Evolutionary conservation across 768 basidiomycete genomes (phyloP).

Genomic region (Roridomyces roridus): DNA sequence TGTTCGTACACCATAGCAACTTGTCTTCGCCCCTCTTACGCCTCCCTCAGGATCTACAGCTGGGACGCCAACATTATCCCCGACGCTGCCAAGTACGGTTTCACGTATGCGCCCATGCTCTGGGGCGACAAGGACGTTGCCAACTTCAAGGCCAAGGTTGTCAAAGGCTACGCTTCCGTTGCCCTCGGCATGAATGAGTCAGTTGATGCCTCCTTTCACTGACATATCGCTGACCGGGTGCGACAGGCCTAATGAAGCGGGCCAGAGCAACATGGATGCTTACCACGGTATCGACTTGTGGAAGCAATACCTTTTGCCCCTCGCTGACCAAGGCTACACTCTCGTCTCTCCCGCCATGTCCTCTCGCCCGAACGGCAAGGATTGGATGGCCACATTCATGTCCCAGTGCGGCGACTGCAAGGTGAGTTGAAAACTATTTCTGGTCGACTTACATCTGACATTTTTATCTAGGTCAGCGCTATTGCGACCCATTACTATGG

Average conservation of each 20-base stretch:
- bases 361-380: conserved; percentile 58
- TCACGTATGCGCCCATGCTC: conserved; percentile 68
- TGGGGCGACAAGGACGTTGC: conserved; percentile 65
- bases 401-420: conserved; percentile 52
- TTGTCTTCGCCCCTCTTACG: neutral
- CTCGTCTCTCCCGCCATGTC: conserved; percentile 75
- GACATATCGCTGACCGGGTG: neutral
- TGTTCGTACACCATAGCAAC: conserved; percentile 42
- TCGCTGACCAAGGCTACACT: conserved; percentile 58
- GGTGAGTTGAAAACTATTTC: conserved; percentile 44
- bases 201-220: conserved; percentile 26
- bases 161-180: conserved; percentile 54
- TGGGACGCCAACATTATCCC: conserved; percentile 66
- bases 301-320: conserved; percentile 65
- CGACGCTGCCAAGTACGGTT: conserved; percentile 48
- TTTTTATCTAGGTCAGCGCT: conserved; percentile 54
- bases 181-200: conserved; percentile 81
- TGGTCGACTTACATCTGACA: neutral
- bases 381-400: conserved; percentile 57
- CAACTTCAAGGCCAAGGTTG: conserved; percentile 54
- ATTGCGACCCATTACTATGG: conserved; percentile 78
- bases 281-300: conserved; percentile 58
- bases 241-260: conserved; percentile 67
- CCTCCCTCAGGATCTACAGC: conserved; percentile 55
- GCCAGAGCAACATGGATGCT: conserved; percentile 68